Percentiles rank a stretch among this genome's conserved stretches.
phyloP scores from a whole-genome alignment of 2,329 filamentous ascomycete genomes.

The Sclerotinia spermophila region DNA sequence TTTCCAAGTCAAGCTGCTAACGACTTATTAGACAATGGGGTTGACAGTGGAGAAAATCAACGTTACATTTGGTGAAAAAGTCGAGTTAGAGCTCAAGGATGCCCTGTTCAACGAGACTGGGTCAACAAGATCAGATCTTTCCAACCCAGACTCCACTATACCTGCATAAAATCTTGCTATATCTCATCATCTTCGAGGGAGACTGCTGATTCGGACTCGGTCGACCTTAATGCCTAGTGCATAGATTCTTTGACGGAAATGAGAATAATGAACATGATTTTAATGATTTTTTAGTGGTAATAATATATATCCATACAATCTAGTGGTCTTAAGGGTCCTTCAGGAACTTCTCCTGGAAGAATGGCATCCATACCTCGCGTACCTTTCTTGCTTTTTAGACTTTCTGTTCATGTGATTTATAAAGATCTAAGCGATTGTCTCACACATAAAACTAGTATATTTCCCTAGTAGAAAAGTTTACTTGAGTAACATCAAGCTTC shows the following conservation, averaged over 20 bases:
- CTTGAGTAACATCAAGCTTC: background rate
- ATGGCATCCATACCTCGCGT: background rate
- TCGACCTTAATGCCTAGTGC: background rate
- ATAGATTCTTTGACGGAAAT: background rate
- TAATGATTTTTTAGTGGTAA: background rate
- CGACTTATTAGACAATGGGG: slow-evolving; percentile 27
- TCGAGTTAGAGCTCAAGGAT: slow-evolving; percentile 20
- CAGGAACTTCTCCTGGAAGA: no score
- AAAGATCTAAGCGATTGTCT: background rate
- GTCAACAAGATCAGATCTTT: background rate
- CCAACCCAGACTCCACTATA: background rate
- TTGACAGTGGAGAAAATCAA: slow-evolving; percentile 38
- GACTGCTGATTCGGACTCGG: background rate
- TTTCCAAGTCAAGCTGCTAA: background rate
- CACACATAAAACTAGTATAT: background rate
- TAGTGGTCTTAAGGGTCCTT: no score
- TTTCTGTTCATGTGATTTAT: background rate
- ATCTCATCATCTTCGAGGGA: no score
- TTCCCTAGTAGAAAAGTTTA: background rate
- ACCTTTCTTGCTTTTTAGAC: background rate
- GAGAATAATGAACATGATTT: background rate
- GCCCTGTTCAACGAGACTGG: slow-evolving; percentile 7
- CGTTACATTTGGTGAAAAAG: slow-evolving; percentile 35
- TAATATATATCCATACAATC: no score
- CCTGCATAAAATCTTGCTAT: background rate